Conservation (phyloP, 2,329 filamentous ascomycete genomes). For the Diaporthe ampelina region DNA sequence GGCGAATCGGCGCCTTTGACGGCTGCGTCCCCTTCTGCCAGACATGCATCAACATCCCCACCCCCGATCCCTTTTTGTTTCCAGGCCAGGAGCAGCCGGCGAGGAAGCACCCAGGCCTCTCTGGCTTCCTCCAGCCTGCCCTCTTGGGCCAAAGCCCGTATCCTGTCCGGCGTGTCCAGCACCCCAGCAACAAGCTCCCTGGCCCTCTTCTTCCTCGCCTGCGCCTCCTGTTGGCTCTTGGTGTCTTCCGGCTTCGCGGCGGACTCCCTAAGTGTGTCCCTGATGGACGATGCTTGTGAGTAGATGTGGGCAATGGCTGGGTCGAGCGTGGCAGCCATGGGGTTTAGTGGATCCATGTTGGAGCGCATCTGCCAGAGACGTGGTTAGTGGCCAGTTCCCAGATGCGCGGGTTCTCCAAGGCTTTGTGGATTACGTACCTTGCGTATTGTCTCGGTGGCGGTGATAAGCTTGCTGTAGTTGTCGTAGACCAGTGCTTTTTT, state of each 20-base stretch:
- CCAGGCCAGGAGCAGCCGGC: slow-evolving; percentile 66
- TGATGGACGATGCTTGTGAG: slow-evolving; percentile 68
- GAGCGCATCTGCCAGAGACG: slow-evolving; percentile 72
- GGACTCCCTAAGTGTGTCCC: slow-evolving; percentile 62
- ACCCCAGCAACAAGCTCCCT: slow-evolving; percentile 74
- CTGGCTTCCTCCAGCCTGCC: slow-evolving; percentile 74
- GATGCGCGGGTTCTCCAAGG: neutral
- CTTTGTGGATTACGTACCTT: slow-evolving; percentile 63
- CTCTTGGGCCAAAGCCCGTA: slow-evolving; percentile 70
- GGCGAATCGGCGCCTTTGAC: slow-evolving; percentile 48
- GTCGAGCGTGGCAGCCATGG: slow-evolving; percentile 79
- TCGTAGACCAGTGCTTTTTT: slow-evolving; percentile 98
- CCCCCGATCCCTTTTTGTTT: slow-evolving; percentile 68
- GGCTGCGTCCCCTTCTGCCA: slow-evolving; percentile 68
- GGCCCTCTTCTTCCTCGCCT: slow-evolving; percentile 55
- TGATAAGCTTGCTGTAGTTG: slow-evolving; percentile 96
- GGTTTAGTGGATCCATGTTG: slow-evolving; percentile 84
- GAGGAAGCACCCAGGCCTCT: slow-evolving; percentile 68
- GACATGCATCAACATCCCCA: slow-evolving; percentile 64
- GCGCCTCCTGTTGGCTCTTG: slow-evolving; percentile 52
- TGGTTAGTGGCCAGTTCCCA: neutral
- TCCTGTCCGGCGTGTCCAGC: slow-evolving; percentile 70
- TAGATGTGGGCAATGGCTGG: slow-evolving; percentile 83
- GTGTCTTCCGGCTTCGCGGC: slow-evolving; percentile 62
- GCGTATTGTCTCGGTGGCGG: slow-evolving; percentile 95